Evolutionary conservation across 2,329 filamentous ascomycete genomes (phyloP).

Genomic region (Colletotrichum horii): DNA sequence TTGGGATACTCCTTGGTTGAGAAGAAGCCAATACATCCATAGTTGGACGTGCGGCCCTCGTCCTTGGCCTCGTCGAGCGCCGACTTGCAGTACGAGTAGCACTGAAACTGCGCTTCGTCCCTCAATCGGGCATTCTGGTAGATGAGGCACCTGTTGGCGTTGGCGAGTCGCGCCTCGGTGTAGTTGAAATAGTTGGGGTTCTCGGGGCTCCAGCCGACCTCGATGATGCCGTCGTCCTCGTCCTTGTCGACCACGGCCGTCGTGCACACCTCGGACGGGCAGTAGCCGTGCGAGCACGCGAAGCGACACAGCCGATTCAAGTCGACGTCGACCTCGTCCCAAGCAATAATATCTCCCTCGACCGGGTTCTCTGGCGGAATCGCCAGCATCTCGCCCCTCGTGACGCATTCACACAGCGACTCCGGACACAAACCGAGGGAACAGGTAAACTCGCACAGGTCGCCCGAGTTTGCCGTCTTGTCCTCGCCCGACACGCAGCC

Average conservation of each 20-base stretch:
- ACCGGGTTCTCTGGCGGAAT: not conserved
- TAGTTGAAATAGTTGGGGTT: not conserved
- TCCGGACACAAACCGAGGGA: conserved; percentile 19
- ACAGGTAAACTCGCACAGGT: conserved; percentile 23
- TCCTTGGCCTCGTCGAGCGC: not conserved
- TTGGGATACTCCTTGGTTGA: not conserved
- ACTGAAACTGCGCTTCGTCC: not conserved
- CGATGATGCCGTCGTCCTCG: not conserved
- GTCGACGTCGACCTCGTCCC: conserved; percentile 22
- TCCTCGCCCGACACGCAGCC: conserved; percentile 16
- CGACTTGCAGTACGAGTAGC: not conserved
- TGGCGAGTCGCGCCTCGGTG: not conserved
- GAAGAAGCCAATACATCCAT: not conserved
- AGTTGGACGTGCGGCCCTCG: not conserved
- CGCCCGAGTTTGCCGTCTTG: not conserved
- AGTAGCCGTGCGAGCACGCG: conserved; percentile 24
- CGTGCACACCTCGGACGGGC: conserved; percentile 20
- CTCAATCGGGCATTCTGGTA: not conserved
- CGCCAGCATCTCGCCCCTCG: not conserved
- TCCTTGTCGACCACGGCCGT: not conserved
- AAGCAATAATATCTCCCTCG: conserved; percentile 23
- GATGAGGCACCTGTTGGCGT: not conserved
- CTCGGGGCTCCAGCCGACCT: not conserved
- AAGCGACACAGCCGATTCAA: conserved; percentile 24
- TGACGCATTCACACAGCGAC: conserved; percentile 19